Base-by-base conservation (phyloP, 2,329 filamentous ascomycete species). In the Scortechinia acanthostroma region DNA sequence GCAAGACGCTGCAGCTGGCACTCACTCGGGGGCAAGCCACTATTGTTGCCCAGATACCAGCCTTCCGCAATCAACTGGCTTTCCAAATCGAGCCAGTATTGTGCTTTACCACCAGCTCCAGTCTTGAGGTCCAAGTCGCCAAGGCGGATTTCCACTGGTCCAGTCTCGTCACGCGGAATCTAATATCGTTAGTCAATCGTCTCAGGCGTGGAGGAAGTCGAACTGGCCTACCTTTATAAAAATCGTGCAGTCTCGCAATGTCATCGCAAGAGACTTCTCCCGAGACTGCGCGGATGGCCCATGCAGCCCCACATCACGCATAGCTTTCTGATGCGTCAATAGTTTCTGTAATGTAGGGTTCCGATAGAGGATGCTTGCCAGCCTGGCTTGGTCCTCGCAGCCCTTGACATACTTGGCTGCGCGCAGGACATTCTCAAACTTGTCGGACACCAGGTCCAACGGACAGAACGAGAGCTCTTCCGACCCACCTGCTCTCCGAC, bases 111-210 rank as follows among this genome's bases (percentile, higher is more conserved):
- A 14, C 62, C 65, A 2, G 56, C 56, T 2, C 62, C 58, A 3
- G 62, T 65, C 50, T 74, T 74, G 22, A 72, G 55, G 50, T 74
- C 70, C 17, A 74, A 57, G 47, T 74, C 70, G 1, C 69, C 69
- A 2, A 74, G 58, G 13, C 69, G 65, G 40, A 54, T 43, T 28
- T 70, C 62, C 3, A 65, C 53, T 3, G 55, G 52, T 1, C 50
- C 50, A 16, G 49, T 54, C 23, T 60, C 59, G 42, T 62, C 56
- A 13, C 45, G 52, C 25, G 62, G 57, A 30, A 64, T 61, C 64
- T 67, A 35, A 21, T 21, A 48, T 42, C 43, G 30, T 44, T 46
- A 17, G 3, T 16, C 14, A 42, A 17, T 42, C 45, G 16, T 42
- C 21, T 15, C 28, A 4, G 23, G 22, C 40, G 48, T 35, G 42